Evolutionary conservation across 2,329 filamentous ascomycete species (phyloP).

Genomic region (Fusarium scirpi): DNA sequence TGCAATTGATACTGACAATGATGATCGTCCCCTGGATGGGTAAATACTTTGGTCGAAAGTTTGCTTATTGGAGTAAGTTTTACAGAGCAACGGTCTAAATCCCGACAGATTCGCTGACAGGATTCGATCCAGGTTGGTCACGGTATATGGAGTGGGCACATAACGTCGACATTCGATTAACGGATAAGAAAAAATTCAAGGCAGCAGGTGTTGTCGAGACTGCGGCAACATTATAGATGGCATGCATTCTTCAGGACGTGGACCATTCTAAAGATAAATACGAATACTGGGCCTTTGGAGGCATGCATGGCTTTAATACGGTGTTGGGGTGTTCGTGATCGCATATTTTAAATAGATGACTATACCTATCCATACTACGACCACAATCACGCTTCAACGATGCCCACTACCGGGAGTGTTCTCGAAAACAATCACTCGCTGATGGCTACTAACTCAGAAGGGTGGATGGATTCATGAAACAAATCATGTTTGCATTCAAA

Average conservation of each 20-base stretch:
- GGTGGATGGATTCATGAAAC: background rate
- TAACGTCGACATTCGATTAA: slow-evolving; percentile 76
- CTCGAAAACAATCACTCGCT: background rate
- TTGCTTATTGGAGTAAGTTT: slow-evolving; percentile 91
- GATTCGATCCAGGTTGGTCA: slow-evolving; percentile 77
- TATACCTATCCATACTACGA: slow-evolving; percentile 2
- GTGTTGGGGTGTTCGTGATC: slow-evolving; percentile 39
- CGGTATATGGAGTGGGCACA: slow-evolving; percentile 97
- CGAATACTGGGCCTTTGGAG: slow-evolving; percentile 1
- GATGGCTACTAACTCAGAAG: background rate
- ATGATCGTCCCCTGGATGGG: slow-evolving; percentile 92
- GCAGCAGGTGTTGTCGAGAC: slow-evolving; percentile 73
- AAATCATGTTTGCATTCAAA: slow-evolving; percentile 3
- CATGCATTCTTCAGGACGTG: background rate
- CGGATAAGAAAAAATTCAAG: slow-evolving; percentile 72
- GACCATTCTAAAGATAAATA: slow-evolving; percentile 1
- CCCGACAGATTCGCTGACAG: slow-evolving; percentile 26
- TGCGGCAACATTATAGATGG: slow-evolving; percentile 63
- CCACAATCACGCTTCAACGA: background rate
- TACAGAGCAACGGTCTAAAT: background rate
- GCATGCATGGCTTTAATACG: slow-evolving; percentile 36
- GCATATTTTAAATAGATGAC: slow-evolving; percentile 34
- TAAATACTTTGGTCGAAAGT: slow-evolving; percentile 94
- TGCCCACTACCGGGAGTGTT: background rate
- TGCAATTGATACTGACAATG: slow-evolving; percentile 94